phyloP scores from a whole-genome alignment of 2,329 filamentous ascomycete species.

The Penicillium sp. region DNA sequence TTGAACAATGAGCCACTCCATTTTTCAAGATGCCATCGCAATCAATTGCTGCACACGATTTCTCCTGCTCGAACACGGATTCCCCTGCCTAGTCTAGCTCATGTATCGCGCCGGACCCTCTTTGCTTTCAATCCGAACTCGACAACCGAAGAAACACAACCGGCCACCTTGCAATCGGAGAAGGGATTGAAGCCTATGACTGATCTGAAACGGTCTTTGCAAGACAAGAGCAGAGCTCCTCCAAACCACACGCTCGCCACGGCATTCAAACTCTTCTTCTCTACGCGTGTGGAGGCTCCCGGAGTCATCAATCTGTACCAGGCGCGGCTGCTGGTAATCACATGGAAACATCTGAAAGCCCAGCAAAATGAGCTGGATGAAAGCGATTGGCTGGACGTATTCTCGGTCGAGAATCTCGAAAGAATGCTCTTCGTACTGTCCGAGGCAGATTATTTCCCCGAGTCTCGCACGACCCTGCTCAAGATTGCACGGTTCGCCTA shows the following conservation, averaged over 20 bases:
- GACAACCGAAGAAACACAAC: slow-evolving; percentile 50
- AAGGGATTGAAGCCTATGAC: slow-evolving; percentile 64
- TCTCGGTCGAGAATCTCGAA: slow-evolving; percentile 38
- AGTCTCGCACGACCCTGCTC: slow-evolving; percentile 36
- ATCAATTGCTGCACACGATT: slow-evolving; percentile 29
- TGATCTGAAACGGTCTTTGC: slow-evolving; percentile 58
- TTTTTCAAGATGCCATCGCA: slow-evolving; percentile 33
- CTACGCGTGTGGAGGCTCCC: slow-evolving; percentile 46
- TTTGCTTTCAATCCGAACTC: slow-evolving; percentile 29
- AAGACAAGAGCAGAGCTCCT: slow-evolving; percentile 61
- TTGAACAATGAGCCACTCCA: slow-evolving; percentile 42
- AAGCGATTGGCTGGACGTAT: slow-evolving; percentile 32
- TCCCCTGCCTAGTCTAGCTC: slow-evolving; percentile 32
- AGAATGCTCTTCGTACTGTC: slow-evolving; percentile 38
- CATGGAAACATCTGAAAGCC: slow-evolving; percentile 56
- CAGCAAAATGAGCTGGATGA: slow-evolving; percentile 28
- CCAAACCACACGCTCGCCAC: slow-evolving; percentile 55
- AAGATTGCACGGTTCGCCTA: slow-evolving; percentile 38
- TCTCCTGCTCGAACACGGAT: slow-evolving; percentile 29
- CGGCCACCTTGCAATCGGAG: slow-evolving; percentile 52
- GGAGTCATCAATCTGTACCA: slow-evolving; percentile 59
- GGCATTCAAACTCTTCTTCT: slow-evolving; percentile 61
- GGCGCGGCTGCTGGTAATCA: slow-evolving; percentile 53
- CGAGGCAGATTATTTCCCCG: slow-evolving; percentile 31
- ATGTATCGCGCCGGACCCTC: slow-evolving; percentile 28